phyloP scores from a whole-genome alignment of 306 rosid genomes.

The Vigna nakashimae region DNA sequence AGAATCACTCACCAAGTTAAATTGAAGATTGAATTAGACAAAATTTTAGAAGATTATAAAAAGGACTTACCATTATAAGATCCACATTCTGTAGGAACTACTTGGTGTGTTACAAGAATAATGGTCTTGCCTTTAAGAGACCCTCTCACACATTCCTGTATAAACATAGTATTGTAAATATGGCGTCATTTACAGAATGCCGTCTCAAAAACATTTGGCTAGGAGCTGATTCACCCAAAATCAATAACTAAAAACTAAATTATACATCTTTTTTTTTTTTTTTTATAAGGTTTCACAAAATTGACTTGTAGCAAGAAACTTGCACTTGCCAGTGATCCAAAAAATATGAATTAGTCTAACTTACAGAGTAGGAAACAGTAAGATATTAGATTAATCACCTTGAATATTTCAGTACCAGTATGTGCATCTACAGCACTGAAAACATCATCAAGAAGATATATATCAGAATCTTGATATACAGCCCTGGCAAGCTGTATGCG shows the following conservation, averaged over 20 bases:
- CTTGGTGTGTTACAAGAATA: constrained; percentile 95
- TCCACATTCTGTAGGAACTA: constrained; percentile 95
- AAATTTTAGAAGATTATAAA: not conserved
- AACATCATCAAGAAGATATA: constrained; percentile 93
- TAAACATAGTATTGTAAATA: constrained; percentile 6
- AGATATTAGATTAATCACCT: constrained; percentile 54
- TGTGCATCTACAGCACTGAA: constrained; percentile 99
- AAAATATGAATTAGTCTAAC: not conserved
- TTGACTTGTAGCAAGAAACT: not conserved
- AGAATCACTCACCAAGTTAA: constrained; percentile 23
- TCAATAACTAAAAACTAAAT: not conserved
- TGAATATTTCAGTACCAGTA: constrained; percentile 92
- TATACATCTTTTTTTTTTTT: not conserved
- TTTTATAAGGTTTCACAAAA: constrained; percentile 2
- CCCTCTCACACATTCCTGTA: constrained; percentile 94
- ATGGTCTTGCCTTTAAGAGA: constrained; percentile 79
- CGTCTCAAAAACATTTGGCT: constrained; percentile 12
- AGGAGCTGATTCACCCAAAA: not conserved
- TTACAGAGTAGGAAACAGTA: not conserved
- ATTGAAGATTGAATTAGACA: not conserved
- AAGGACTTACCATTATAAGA: constrained; percentile 68
- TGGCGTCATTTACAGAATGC: not conserved
- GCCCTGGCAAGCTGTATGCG: constrained; percentile 95
- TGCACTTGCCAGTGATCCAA: not conserved
- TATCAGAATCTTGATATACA: constrained; percentile 85